Base-by-base conservation (phyloP, 345 rosid species). In the Acer yangbiense region DNA sequence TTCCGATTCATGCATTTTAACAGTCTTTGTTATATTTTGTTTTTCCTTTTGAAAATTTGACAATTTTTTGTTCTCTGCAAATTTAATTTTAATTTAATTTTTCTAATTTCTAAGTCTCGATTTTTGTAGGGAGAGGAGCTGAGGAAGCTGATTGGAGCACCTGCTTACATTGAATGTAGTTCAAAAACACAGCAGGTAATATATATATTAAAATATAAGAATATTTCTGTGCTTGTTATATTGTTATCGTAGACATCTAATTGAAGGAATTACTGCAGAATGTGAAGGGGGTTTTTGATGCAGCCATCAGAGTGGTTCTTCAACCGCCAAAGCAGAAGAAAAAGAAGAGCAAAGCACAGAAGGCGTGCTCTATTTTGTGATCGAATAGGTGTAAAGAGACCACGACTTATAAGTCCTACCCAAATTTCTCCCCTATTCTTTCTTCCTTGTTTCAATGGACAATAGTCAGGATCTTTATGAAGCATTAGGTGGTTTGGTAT, bases 321-420 rank as follows among this genome's bases (percentile, higher is more conserved):
- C 99, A 95, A 85, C 98, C 98, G 3, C 98, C 99, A 1, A 95
- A 95, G 83, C 84, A 82, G 78, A 89, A 93, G 89, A 95, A 91
- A 75, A 95, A 90, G 94, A 95, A 95, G 93, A 87, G 79, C 85
- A 91, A 90, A 85, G 93, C 89, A n/a, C 94, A 92, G 76, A 91
- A 86, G 86, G 97, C 89, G 17, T 95, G 99, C 89, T 93, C 97
- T 75, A 87, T 92, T 76, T 88, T 95, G 93, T 95, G 91, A 88
- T 66, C 54, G 72, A 76, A 71, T 65, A 74, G 80, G 57, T 70
- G 76, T 29, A 72, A 70, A 79, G 74, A 74, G 76, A 76, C 71
- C 69, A 79, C 44, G 77, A 77, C 74, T 39, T 66, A 62, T 62
- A 35, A 4, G 10, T 25, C 60, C 64, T 64, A 64, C 66, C 44